These are phyloP conservation scores for Nannochloropsis oceanica DNA, from an alignment of 108 stramenopile genomes.

Conservation along the genomic window DNA sequence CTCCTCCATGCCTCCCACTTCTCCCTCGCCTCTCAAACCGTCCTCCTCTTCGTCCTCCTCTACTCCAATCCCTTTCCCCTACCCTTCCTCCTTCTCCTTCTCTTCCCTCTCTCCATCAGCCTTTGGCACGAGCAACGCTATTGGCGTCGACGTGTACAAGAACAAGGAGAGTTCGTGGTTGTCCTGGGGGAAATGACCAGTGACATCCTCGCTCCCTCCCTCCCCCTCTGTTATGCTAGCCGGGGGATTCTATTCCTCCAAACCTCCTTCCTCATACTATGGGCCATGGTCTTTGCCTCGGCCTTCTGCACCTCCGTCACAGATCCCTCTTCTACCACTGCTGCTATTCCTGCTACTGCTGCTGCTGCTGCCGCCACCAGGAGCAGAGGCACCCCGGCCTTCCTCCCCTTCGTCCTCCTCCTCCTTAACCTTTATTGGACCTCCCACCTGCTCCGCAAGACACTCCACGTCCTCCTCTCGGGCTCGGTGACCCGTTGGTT, in stretches of 20 bases:
- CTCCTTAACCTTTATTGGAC: neutral
- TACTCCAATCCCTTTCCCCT: neutral
- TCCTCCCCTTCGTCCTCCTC: neutral
- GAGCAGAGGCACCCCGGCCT: too few relatives aligned
- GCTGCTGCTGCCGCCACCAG: too few relatives aligned
- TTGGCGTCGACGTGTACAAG: neutral
- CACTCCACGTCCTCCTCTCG: neutral
- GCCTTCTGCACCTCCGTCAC: neutral
- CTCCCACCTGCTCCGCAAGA: neutral
- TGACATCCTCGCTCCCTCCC: neutral
- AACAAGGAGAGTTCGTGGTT: neutral
- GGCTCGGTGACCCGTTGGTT: neutral
- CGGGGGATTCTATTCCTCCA: neutral
- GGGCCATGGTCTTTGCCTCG: neutral
- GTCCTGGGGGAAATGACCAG: neutral
- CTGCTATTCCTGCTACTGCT: too few relatives aligned
- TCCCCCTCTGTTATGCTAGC: neutral
- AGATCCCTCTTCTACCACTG: neutral
- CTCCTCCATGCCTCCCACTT: neutral
- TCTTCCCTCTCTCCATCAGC: neutral
- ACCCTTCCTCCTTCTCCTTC: neutral
- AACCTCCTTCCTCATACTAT: neutral
- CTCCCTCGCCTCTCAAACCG: neutral
- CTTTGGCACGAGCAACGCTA: neutral
- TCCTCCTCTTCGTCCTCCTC: neutral